Evolutionary conservation across 1,139 yeast species (phyloP), one percentile per base, ranked within the genome.

Genomic region (Saccharomyces hybrid): DNA sequence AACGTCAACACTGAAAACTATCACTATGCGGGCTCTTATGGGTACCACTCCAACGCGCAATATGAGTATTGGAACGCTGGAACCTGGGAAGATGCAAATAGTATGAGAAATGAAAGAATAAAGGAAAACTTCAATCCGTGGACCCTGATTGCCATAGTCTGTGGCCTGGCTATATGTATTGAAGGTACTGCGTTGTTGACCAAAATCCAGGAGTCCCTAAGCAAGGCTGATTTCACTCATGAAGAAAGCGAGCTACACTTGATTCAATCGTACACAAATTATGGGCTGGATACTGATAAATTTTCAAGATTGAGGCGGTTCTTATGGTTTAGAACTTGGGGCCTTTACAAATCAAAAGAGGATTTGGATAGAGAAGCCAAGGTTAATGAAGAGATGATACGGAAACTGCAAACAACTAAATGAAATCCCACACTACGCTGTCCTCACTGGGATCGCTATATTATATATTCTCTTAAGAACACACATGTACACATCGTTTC

Each of bases 11-110:
- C 65, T 14, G 70, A 72, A 32, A 57, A 49, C 32, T 58, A 56
- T 46, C 44, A 38, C 11, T 53, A 60, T 52, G 56, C 65, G 12
- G 57, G 57, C 11, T 60, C 66, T 6, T 59, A 69, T 38, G 64
- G 69, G 48, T 64, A 64, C 49, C 57, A 63, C 31, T 49, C 52
- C 14, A 75, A 70, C 60, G 50, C 52, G 16, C 52, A 58, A 27
- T 56, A 61, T 57, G 58, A 71, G 46, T 83, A 82, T 63, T 81
- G 86, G 84, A 78, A 73, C 55, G 87, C 89, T 0, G 86, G 86
- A 0, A 82, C 83, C 0, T 86, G 91, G 91, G 88, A 84, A 58
- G 91, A 86, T 62, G 77, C 58, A 63, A 66, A 54, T 56, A 64
- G 55, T 52, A 63, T 55, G 56, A 55, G 53, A 42, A 58, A 52